Percentiles rank a stretch among this genome's conserved stretches.
These are phyloP conservation scores for Boletus huronensis DNA, from an alignment of 768 basidiomycete genomes.

Conservation along the genomic window DNA sequence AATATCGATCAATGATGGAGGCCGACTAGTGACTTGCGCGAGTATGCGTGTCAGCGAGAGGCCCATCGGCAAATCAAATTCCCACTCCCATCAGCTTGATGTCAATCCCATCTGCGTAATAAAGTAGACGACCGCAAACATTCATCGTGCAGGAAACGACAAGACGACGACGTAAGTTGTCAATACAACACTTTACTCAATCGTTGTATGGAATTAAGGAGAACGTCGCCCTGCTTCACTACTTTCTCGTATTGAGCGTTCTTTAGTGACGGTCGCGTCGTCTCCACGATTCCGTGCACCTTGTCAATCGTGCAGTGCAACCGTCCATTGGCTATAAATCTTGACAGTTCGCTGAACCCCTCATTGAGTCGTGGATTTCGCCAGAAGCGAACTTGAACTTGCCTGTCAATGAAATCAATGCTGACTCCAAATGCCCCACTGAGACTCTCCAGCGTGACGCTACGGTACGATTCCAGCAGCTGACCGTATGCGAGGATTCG, in stretches of 20 bases:
- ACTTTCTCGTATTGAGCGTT: constrained; percentile 89
- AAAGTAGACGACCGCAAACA: not conserved
- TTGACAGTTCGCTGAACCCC: constrained; percentile 75
- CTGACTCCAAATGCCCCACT: constrained; percentile 86
- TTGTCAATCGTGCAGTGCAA: constrained; percentile 90
- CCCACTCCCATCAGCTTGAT: not conserved
- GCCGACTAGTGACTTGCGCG: not conserved
- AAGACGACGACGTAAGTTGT: constrained; percentile 1
- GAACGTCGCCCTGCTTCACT: constrained; percentile 87
- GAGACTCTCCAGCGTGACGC: constrained; percentile 84
- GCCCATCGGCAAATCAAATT: not conserved
- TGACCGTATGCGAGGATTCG: constrained; percentile 91
- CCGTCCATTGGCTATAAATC: constrained; percentile 85
- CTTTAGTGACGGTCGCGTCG: constrained; percentile 73
- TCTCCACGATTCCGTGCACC: constrained; percentile 92
- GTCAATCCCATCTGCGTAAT: not conserved
- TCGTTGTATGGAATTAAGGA: constrained; percentile 84
- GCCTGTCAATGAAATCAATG: constrained; percentile 84
- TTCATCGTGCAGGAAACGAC: not conserved
- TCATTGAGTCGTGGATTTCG: not conserved
- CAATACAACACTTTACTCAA: constrained; percentile 83
- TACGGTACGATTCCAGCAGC: constrained; percentile 86
- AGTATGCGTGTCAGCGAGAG: not conserved
- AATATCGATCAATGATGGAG: constrained; percentile 1
- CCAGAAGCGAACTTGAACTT: constrained; percentile 30